Evolutionary conservation across 1,284 basidiomycete species (phyloP), one percentile per base, ranked within the genome.

Genomic region (Apiotrichum siamense): DNA sequence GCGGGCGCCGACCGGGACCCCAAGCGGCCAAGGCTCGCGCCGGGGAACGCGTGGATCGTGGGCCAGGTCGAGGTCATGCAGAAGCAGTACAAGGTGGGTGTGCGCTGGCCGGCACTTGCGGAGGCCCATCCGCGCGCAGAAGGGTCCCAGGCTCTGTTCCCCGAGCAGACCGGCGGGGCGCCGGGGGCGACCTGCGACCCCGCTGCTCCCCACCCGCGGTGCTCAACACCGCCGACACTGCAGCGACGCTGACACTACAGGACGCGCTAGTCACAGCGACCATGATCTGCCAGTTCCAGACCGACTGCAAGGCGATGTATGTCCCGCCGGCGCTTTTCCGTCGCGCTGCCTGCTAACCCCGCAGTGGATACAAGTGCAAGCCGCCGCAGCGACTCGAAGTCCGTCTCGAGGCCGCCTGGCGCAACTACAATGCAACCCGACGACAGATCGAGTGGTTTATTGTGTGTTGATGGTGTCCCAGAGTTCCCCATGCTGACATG

Each of bases 381-480:
- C 44, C 50, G 1, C 62, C 63, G 3, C 35, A 44, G 15, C 55
- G 61, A 21, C 58, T 67, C 29, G 50, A 53, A 26, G 35, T 50
- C 23, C 52, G 57, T 12, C 54, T 65, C 4, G 57, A 61, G 15
- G 33, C 43, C 10, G 55, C 58, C n/a, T 64, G 65, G 64, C 46
- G 51, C 10, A 50, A 51, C 40, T 67, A 67, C 52, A 58, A 65
- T 11, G 44, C 57, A 21, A 54, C 59, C 4, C 49, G 62, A 18
- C 47, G 62, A 3, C 65, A 65, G 29, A 52, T 67, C 38, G 65
- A 65, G 42, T 57, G 56, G 54, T 67, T 62, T 35, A 62, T 65
- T 49, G 64, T 59, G 32, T 13, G 36, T 45, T 44, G n/a, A n/a
- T 26, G 15, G 12, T n/a, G n/a, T n/a, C n/a, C n/a, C n/a, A n/a